Percentiles rank a stretch among this genome's conserved stretches.
Conservation (phyloP, 1,284 basidiomycete species). For the Ustilago crameri region DNA sequence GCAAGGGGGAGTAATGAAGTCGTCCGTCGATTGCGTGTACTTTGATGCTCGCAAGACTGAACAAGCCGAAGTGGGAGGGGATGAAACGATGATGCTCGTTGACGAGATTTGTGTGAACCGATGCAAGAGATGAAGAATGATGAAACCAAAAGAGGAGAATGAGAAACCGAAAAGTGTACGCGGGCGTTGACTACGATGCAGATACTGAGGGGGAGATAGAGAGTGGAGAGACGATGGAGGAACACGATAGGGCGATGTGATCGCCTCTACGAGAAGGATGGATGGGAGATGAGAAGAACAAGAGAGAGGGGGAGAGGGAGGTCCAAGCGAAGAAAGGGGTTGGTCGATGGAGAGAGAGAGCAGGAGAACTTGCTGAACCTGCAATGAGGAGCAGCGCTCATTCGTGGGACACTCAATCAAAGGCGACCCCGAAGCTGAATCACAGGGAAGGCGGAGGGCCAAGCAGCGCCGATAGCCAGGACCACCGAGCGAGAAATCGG, state of each 20-base stretch:
- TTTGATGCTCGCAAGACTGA: background rate
- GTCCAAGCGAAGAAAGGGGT: background rate
- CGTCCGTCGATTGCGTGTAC: background rate
- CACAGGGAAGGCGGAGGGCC: too few relatives aligned
- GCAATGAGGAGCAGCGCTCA: too few relatives aligned
- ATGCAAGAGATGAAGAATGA: constrained; percentile 7
- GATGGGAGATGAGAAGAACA: constrained; percentile 6
- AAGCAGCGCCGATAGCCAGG: background rate
- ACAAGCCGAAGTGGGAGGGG: constrained; percentile 5
- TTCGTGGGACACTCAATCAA: too few relatives aligned
- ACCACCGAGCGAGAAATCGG: too few relatives aligned
- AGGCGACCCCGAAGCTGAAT: too few relatives aligned
- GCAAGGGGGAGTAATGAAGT: constrained; percentile 5
- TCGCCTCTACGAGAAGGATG: constrained; percentile 12
- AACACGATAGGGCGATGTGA: constrained; percentile 10
- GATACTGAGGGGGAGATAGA: constrained; percentile 1
- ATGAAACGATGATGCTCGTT: background rate
- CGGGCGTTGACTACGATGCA: background rate
- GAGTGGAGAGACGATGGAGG: constrained; percentile 10
- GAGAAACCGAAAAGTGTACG: background rate
- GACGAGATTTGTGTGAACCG: background rate
- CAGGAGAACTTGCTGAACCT: too few relatives aligned
- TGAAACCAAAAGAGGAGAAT: constrained; percentile 3
- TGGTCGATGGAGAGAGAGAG: background rate
- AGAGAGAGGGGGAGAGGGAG: constrained; percentile 3